Evolutionary conservation across 495 filamentous ascomycete genomes (phyloP).

Genomic region (Trichocladium uniseriatum): DNA sequence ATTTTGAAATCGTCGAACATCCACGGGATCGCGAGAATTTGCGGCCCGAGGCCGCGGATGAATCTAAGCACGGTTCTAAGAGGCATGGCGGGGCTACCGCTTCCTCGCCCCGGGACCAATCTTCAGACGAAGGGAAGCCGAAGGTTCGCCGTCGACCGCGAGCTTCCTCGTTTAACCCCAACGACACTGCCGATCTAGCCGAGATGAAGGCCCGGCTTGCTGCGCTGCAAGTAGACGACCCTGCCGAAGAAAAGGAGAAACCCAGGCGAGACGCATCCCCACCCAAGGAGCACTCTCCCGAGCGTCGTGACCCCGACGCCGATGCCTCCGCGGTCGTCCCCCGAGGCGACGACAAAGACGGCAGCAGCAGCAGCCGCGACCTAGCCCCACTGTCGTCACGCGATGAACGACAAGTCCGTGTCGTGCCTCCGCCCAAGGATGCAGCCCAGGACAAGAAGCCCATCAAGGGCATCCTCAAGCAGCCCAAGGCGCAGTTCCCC

Average conservation of each 20-base stretch:
- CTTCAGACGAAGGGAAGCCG: constrained; percentile 21
- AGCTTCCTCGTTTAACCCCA: constrained; percentile 40
- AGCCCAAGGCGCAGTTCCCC: constrained; percentile 64
- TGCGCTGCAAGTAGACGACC: constrained; percentile 15
- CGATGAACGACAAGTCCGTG: constrained; percentile 40
- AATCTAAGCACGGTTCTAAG: constrained; percentile 19
- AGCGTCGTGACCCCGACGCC: constrained; percentile 14
- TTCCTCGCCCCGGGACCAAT: constrained; percentile 13
- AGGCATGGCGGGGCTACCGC: constrained; percentile 7
- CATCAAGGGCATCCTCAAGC: constrained; percentile 50
- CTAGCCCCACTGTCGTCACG: constrained; percentile 15
- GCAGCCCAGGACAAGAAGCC: constrained; percentile 32
- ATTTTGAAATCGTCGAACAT: constrained; percentile 30
- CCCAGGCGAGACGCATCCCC: constrained; percentile 12
- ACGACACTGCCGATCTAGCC: constrained; percentile 37
- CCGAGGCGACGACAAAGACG: constrained; percentile 33
- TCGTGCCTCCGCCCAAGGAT: constrained; percentile 48
- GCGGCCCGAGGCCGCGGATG: constrained; percentile 15
- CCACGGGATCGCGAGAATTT: constrained; percentile 18
- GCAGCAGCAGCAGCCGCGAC: too few relatives aligned
- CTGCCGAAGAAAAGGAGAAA: constrained; percentile 26
- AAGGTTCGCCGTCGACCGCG: constrained; percentile 26
- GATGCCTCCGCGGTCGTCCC: constrained; percentile 18
- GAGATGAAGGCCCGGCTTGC: constrained; percentile 40
- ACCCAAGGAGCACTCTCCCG: constrained; percentile 23